phyloP scores from a whole-genome alignment of 2,329 filamentous ascomycete genomes.

The Fusarium xylarioides region DNA sequence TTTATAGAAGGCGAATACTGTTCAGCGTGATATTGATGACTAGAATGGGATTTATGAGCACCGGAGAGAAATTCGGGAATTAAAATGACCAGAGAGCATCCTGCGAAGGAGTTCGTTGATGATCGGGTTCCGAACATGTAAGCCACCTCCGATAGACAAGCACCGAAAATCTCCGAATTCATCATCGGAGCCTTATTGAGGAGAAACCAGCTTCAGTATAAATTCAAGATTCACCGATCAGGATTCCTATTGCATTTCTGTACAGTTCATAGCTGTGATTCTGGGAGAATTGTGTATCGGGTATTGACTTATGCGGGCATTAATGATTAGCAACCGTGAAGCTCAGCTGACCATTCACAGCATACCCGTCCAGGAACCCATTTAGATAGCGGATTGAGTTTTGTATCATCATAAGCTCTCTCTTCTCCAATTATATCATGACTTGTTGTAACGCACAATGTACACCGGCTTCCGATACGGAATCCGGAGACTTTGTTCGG shows the following conservation, averaged over 20 bases:
- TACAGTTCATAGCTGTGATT: neutral
- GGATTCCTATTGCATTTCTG: neutral
- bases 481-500: slow-evolving; percentile 24
- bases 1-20: neutral
- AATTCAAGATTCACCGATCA: neutral
- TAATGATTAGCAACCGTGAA: neutral
- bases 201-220: neutral
- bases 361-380: neutral
- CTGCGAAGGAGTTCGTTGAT: neutral
- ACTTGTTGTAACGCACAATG: neutral
- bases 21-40: neutral
- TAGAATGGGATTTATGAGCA: neutral
- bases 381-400: neutral
- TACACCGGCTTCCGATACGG: slow-evolving; percentile 33
- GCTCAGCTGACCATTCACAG: neutral
- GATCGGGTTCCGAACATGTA: slow-evolving; percentile 30
- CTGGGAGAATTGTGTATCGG: neutral
- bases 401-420: neutral
- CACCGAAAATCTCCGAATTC: neutral
- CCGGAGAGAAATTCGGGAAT: neutral
- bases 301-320: neutral
- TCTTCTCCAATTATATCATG: neutral
- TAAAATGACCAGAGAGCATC: neutral
- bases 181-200: neutral
- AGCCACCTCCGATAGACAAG: neutral